Conservation (phyloP, 2,329 filamentous ascomycete genomes). For the Calonectria honghensis region DNA sequence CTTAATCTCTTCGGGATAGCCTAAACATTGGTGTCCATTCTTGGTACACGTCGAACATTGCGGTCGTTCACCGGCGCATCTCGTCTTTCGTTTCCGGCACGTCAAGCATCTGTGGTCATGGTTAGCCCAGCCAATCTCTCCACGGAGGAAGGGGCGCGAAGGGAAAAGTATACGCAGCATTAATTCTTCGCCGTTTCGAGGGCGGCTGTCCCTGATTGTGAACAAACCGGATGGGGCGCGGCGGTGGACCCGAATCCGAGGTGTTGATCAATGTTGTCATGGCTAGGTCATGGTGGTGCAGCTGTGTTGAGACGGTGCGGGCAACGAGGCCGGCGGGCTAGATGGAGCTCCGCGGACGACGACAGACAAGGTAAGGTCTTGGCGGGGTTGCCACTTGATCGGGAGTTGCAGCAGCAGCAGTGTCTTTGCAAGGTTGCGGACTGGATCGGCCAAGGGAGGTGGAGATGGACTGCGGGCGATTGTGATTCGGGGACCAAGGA, state of each 20-base stretch:
- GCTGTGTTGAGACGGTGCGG: constrained; percentile 37
- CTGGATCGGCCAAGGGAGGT: constrained; percentile 45
- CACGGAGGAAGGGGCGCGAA: background rate
- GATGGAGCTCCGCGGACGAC: constrained; percentile 45
- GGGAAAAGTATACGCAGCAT: constrained; percentile 79
- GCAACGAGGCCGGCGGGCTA: constrained; percentile 22
- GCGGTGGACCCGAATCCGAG: constrained; percentile 63
- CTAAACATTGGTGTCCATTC: constrained; percentile 81
- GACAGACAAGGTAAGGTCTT: constrained; percentile 31
- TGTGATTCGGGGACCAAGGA: constrained; percentile 29
- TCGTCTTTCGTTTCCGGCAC: constrained; percentile 84
- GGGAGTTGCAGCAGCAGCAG: constrained; percentile 9
- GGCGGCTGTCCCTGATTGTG: constrained; percentile 88
- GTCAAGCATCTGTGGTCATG: constrained; percentile 58
- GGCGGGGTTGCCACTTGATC: constrained; percentile 45
- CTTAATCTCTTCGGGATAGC: constrained; percentile 76
- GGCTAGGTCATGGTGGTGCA: constrained; percentile 62
- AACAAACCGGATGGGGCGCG: constrained; percentile 84
- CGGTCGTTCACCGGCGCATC: constrained; percentile 84
- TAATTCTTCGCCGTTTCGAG: constrained; percentile 85
- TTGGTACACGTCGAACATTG: constrained; percentile 83
- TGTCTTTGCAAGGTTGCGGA: constrained; percentile 43
- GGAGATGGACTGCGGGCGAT: constrained; percentile 34
- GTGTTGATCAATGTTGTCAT: constrained; percentile 69
- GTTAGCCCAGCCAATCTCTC: constrained; percentile 35